Percentiles rank a stretch among this genome's conserved stretches.
Evolutionary conservation across 1,139 yeast species (phyloP).

Genomic region (Saccharomyces pastorianus): DNA sequence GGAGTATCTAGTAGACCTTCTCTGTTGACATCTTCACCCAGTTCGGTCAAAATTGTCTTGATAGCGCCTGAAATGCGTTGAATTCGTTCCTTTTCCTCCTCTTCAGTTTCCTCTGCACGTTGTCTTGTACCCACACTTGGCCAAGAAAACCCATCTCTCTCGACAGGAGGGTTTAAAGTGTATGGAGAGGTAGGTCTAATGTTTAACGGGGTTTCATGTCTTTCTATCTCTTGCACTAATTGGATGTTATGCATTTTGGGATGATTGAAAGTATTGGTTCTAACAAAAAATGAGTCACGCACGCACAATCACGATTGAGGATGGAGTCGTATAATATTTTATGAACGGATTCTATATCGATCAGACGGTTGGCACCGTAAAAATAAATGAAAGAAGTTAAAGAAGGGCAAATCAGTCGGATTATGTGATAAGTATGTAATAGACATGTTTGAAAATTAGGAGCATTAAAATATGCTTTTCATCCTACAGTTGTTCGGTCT

Average conservation of each 20-base stretch:
- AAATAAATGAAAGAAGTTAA: neutral
- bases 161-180: slow-evolving; percentile 77
- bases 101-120: slow-evolving; percentile 59
- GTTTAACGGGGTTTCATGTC: slow-evolving; percentile 42
- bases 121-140: slow-evolving; percentile 82
- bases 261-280: neutral
- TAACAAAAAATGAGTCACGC: neutral
- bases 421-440: neutral
- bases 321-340: neutral
- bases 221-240: slow-evolving; percentile 12
- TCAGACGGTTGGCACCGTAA: neutral
- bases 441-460: neutral
- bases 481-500: neutral
- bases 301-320: neutral
- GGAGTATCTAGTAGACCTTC: slow-evolving; percentile 94
- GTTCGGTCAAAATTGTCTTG: slow-evolving; percentile 65
- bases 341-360: neutral
- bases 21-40: slow-evolving; percentile 85
- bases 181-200: slow-evolving; percentile 79
- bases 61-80: slow-evolving; percentile 78
- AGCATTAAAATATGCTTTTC: neutral
- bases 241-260: slow-evolving; percentile 5
- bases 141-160: slow-evolving; percentile 88
- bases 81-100: slow-evolving; percentile 55
- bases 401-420: neutral